Percentiles rank a stretch among this genome's conserved stretches.
These are phyloP conservation scores for Simplicillium aogashimaense DNA, from an alignment of 2,329 filamentous ascomycete species.

Conservation along the genomic window DNA sequence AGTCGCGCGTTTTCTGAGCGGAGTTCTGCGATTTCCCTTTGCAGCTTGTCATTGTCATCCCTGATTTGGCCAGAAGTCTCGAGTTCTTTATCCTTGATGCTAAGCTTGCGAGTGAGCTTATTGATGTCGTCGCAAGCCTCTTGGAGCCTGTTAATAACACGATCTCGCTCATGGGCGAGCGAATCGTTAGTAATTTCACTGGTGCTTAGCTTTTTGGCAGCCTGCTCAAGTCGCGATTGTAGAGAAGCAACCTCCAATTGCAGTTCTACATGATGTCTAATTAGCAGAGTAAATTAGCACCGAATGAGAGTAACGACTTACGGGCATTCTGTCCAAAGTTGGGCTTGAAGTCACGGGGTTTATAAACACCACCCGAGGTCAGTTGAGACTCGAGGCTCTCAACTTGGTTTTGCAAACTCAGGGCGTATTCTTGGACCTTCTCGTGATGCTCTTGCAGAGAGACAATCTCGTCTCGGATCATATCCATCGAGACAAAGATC, in stretches of 20 bases:
- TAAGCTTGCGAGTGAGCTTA: slow-evolving; percentile 33
- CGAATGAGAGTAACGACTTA: not conserved
- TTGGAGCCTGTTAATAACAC: slow-evolving; percentile 51
- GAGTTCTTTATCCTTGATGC: slow-evolving; percentile 29
- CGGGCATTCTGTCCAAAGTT: not conserved
- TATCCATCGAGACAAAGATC: slow-evolving; percentile 52
- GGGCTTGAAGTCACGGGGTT: not conserved
- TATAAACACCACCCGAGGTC: slow-evolving; percentile 21
- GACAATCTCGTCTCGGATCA: slow-evolving; percentile 48
- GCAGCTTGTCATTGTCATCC: slow-evolving; percentile 26
- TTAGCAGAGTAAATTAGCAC: not conserved
- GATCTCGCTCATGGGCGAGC: slow-evolving; percentile 53
- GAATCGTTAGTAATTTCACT: slow-evolving; percentile 54
- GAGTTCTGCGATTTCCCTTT: slow-evolving; percentile 30
- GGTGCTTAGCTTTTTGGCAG: slow-evolving; percentile 51
- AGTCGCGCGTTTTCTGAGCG: slow-evolving; percentile 28
- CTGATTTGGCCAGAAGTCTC: slow-evolving; percentile 28
- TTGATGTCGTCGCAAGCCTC: slow-evolving; percentile 50
- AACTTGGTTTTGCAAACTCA: slow-evolving; percentile 41
- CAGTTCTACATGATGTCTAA: slow-evolving; percentile 32
- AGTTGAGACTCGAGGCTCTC: slow-evolving; percentile 38
- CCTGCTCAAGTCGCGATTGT: slow-evolving; percentile 50
- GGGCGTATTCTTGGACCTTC: slow-evolving; percentile 43
- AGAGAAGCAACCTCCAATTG: slow-evolving; percentile 50
- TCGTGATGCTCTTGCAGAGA: slow-evolving; percentile 47